Evolutionary conservation across 805 yeast genomes (phyloP).

Genomic region (Zygosaccharomyces rouxii): DNA sequence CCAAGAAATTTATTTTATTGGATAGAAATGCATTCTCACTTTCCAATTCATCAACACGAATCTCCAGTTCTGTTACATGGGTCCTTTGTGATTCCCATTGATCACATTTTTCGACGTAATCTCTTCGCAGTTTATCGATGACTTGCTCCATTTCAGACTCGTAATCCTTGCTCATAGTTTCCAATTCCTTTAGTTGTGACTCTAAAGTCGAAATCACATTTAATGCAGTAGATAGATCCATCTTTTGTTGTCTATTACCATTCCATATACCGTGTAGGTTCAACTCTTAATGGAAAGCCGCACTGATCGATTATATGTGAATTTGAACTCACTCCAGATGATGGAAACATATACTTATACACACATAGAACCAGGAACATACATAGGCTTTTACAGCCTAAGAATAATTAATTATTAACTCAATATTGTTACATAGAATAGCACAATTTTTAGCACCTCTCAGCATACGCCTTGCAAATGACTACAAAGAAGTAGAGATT

Average conservation of each 20-base stretch:
- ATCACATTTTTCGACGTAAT: conserved; percentile 3
- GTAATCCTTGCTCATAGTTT: conserved; percentile 18
- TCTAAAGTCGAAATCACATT: conserved; percentile 14
- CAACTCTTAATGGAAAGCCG: neutral
- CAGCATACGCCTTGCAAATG: too few species aligned
- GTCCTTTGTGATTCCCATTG: conserved; percentile 2
- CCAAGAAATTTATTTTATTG: conserved; percentile 7
- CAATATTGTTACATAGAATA: neutral
- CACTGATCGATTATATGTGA: neutral
- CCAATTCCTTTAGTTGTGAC: conserved; percentile 20
- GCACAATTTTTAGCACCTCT: neutral
- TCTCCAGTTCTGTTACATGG: conserved; percentile 15
- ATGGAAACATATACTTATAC: too few species aligned
- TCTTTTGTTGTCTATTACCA: neutral
- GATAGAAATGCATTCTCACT: conserved; percentile 14
- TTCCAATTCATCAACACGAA: conserved; percentile 21
- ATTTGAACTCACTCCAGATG: too few species aligned
- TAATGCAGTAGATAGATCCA: conserved; percentile 13
- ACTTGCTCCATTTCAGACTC: conserved; percentile 22
- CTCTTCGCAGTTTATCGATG: conserved; percentile 13
- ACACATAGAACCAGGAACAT: too few species aligned
- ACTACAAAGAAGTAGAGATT: conserved; percentile 1
- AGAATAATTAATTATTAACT: too few species aligned
- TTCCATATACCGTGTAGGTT: neutral
- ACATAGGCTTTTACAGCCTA: too few species aligned